A percentile compares a stretch with the other conserved stretches of the same genome.
Evolutionary conservation across 192 early-diverging fungal genomes (phyloP).

Genomic region (Coemansia javaensis): DNA sequence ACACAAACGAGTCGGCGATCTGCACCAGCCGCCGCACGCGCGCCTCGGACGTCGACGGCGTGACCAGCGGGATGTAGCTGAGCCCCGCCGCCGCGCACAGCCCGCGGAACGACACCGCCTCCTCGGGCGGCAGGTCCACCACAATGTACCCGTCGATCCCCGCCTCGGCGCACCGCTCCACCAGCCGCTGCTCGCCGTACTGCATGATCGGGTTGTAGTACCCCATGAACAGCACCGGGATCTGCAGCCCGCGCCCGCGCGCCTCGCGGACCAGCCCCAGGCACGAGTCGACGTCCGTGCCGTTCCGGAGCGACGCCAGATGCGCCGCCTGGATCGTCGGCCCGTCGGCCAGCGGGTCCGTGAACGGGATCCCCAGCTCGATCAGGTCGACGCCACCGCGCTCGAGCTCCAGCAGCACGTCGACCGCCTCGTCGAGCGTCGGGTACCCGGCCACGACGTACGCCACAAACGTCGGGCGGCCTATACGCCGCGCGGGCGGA

Average conservation of each 20-base stretch:
- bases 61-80: conserved; percentile 85
- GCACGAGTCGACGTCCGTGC: conserved; percentile 75
- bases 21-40: conserved; percentile 74
- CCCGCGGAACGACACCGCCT: conserved; percentile 79
- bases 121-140: conserved; percentile 97
- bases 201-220: conserved; percentile 97
- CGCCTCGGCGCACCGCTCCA: conserved; percentile 74
- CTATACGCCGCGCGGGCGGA: neutral
- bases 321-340: conserved; percentile 91
- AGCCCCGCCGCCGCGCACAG: conserved; percentile 69
- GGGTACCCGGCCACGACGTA: conserved; percentile 95
- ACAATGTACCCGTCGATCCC: conserved; percentile 96
- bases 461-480: conserved; percentile 81
- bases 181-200: conserved; percentile 87
- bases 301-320: conserved; percentile 73
- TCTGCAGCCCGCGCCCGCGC: conserved; percentile 72
- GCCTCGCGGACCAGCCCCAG: conserved; percentile 76
- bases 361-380: conserved; percentile 96
- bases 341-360: conserved; percentile 96
- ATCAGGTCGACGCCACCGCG: conserved; percentile 91
- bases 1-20: conserved; percentile 91
- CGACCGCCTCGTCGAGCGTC: conserved; percentile 69
- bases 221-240: conserved; percentile 96
- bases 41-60: conserved; percentile 84
- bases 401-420: conserved; percentile 81